Evolutionary conservation across 2,329 filamentous ascomycete species (phyloP), one percentile per base, ranked within the genome.

Genomic region (Chaetoscypha palmicola): DNA sequence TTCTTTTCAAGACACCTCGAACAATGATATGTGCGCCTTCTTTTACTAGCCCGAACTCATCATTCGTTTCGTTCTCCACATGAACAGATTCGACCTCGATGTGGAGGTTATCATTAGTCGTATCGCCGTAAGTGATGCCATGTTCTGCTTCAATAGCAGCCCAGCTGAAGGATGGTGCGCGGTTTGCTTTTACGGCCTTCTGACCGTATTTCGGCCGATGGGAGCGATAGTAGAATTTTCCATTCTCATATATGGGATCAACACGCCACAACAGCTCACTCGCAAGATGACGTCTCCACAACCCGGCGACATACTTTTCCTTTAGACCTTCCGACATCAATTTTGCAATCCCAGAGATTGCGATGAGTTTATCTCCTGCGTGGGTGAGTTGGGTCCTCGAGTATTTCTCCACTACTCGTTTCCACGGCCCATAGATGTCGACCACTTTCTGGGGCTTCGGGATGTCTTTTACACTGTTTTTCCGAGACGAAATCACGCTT

Each of bases 81-180:
- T 45, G 17, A 12, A 45, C 21, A 19, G 17, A 10, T 8, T 31
- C 20, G n/a, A 38, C 24, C 9, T 43, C 34, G 21, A 40, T 22
- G 19, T 41, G 17, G 38, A 46, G 30, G 17, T 23, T 28, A 11
- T 24, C 36, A 4, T 44, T 23, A 2, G 43, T 43, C 7, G 35
- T 41, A 19, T 49, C 38, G 8, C 23, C 47, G 33, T 30, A 46
- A 16, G 9, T 33, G 16, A 49, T 46, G 10, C 47, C 43, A n/a
- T 38, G 40, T 11, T 31, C 11, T 8, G 43, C 34, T 16, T 51
- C 49, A 16, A 51, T 40, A 19, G 49, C 46, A 2, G 39, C 43
- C 49, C 45, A 53, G 10, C 46, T 49, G 21, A 38, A 51, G 24
- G 31, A 42, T 5, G 49, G 48, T 7, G 44, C 49, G 30, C 46